Percentiles rank a stretch among this genome's conserved stretches.
phyloP scores from a whole-genome alignment of 1,284 basidiomycete species.

The Ceratobasidium theobromae region DNA sequence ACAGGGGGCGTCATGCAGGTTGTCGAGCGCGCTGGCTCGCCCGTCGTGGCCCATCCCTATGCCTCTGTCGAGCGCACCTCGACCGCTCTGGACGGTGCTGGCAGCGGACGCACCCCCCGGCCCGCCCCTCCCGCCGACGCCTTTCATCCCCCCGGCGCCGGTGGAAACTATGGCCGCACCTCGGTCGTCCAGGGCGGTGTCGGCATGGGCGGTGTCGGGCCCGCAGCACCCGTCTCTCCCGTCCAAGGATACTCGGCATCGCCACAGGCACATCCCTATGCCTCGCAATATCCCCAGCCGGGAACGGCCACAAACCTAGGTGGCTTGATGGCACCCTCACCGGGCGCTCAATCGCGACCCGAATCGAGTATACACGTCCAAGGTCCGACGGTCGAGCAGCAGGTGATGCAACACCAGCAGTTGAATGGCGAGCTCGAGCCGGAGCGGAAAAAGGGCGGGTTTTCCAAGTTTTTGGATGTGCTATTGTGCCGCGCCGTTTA shows the following conservation, averaged over 20 bases:
- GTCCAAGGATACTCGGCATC: conserved; percentile 16
- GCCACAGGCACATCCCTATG: conserved; percentile 7
- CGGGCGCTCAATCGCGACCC: conserved; percentile 22
- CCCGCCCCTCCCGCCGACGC: conserved; percentile 21
- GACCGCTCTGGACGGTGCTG: conserved; percentile 17
- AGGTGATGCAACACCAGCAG: conserved; percentile 29
- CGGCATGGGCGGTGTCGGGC: conserved; percentile 34
- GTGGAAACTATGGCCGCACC: conserved; percentile 9
- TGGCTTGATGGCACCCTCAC: background rate
- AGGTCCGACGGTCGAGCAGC: conserved; percentile 29
- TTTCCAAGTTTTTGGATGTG: conserved; percentile 27
- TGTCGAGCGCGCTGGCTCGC: conserved; percentile 25
- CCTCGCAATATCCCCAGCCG: conserved; percentile 5
- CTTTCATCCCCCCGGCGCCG: conserved; percentile 23
- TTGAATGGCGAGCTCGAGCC: conserved; percentile 29
- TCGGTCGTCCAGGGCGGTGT: conserved; percentile 31
- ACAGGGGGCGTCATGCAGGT: conserved; percentile 29
- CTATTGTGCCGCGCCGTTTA: conserved; percentile 27
- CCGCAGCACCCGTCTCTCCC: conserved; percentile 14
- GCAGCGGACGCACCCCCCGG: conserved; percentile 19
- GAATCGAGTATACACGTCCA: conserved; percentile 22
- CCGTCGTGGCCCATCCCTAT: conserved; percentile 12
- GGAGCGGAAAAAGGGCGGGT: conserved; percentile 28
- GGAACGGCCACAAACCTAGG: conserved; percentile 24
- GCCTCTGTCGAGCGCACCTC: conserved; percentile 25